A percentile compares a stretch with the other conserved stretches of the same genome.
These are phyloP conservation scores for Penicillium sp. DNA, from an alignment of 2,329 filamentous ascomycete species.

Conservation along the genomic window DNA sequence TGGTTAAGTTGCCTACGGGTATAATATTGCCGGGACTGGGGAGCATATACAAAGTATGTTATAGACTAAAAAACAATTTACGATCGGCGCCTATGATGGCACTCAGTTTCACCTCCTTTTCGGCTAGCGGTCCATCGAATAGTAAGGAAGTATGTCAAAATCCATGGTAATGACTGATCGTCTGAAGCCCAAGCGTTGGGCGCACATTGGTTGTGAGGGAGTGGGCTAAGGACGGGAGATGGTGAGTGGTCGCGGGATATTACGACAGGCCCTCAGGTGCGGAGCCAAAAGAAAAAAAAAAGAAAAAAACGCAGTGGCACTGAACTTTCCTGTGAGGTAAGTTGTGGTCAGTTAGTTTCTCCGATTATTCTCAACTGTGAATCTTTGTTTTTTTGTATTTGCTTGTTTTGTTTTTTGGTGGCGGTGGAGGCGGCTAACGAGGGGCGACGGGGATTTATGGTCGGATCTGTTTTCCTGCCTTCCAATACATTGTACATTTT, in stretches of 20 bases:
- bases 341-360: neutral
- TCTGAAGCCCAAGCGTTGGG: conserved; percentile 24
- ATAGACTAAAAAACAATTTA: neutral
- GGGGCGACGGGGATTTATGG: neutral
- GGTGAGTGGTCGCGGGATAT: conserved; percentile 12
- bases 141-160: conserved; percentile 18
- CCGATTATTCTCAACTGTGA: neutral
- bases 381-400: neutral
- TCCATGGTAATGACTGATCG: conserved; percentile 31
- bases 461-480: conserved; percentile 3
- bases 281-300: conserved; percentile 3
- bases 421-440: conserved; percentile 11
- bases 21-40: neutral
- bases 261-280: conserved; percentile 5
- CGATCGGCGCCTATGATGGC: conserved; percentile 27
- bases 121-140: conserved; percentile 26
- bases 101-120: conserved; percentile 27
- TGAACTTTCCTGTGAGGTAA: neutral
- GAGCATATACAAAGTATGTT: neutral
- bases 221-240: neutral
- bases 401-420: neutral
- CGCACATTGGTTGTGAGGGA: conserved; percentile 14
- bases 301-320: conserved; percentile 5
- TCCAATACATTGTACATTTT: too few relatives aligned
- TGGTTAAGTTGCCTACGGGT: neutral